Percentiles rank a stretch among this genome's conserved stretches.
These are phyloP conservation scores for Diospyros kaki DNA, from an alignment of 148 eudicot species.

Conservation along the genomic window DNA sequence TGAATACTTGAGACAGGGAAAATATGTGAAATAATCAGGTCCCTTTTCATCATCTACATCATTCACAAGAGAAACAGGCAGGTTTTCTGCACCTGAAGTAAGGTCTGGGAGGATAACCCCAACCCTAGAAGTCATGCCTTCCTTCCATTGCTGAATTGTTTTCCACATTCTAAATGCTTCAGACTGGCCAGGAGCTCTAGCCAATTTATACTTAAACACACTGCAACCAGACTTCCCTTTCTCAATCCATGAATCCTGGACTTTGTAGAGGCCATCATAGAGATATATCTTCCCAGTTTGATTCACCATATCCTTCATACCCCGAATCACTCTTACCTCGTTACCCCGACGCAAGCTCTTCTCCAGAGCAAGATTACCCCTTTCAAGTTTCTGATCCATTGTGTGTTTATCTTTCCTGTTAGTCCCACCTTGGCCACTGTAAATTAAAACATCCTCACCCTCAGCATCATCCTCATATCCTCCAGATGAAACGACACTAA, in stretches of 20 bases:
- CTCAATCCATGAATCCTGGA: conserved; percentile 83
- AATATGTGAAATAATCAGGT: conserved; percentile 78
- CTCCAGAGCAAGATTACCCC: conserved; percentile 88
- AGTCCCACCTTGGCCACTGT: conserved; percentile 86
- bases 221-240: conserved; percentile 65
- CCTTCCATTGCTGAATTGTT: conserved; percentile 82
- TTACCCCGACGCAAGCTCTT: conserved; percentile 71
- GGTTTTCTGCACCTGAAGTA: conserved; percentile 70
- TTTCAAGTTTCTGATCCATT: conserved; percentile 86
- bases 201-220: conserved; percentile 79
- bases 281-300: conserved; percentile 52
- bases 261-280: conserved; percentile 82
- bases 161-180: conserved; percentile 75
- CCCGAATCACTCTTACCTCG: conserved; percentile 78
- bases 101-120: conserved; percentile 84
- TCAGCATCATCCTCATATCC: conserved; percentile 81
- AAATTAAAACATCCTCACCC: conserved; percentile 66
- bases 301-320: conserved; percentile 47
- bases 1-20: conserved; percentile 45
- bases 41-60: conserved; percentile 84
- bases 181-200: conserved; percentile 71
- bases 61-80: conserved; percentile 75
- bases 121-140: conserved; percentile 44
- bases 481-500: conserved; percentile 86
- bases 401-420: conserved; percentile 46